Percentiles rank a stretch among this genome's conserved stretches.
These are phyloP conservation scores for Mycena polygramma DNA, from an alignment of 768 basidiomycete species.

Conservation along the genomic window DNA sequence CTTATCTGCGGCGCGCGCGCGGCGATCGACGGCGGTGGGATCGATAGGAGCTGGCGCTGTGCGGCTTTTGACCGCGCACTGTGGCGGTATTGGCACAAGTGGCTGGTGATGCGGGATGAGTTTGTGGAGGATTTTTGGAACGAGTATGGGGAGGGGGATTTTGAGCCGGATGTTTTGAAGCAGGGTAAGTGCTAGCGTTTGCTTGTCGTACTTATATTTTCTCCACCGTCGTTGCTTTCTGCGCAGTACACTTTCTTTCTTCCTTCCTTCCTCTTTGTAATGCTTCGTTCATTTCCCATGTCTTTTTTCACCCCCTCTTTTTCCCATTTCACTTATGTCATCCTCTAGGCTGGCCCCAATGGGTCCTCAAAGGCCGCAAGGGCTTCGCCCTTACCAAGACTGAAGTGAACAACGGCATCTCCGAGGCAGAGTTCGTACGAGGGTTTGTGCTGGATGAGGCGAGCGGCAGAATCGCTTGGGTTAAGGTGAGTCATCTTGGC, in stretches of 20 bases:
- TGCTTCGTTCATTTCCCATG: constrained; percentile 43
- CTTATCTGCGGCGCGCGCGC: constrained; percentile 52
- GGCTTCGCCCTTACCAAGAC: constrained; percentile 55
- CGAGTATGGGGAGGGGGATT: constrained; percentile 60
- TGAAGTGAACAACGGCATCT: constrained; percentile 51
- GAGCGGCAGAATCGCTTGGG: neutral
- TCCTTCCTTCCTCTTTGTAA: neutral
- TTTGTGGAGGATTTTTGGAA: constrained; percentile 53
- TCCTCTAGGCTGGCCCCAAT: constrained; percentile 52
- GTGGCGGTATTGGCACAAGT: constrained; percentile 55
- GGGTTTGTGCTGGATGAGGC: constrained; percentile 40
- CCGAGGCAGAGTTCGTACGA: constrained; percentile 45
- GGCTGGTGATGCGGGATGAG: constrained; percentile 56
- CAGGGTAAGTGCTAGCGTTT: constrained; percentile 50
- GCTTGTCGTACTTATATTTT: no score
- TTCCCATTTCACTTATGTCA: no score
- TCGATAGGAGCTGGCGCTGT: constrained; percentile 54
- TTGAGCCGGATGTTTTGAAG: constrained; percentile 53
- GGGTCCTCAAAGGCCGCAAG: constrained; percentile 56
- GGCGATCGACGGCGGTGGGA: constrained; percentile 35
- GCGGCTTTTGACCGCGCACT: constrained; percentile 58
- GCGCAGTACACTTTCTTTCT: neutral
- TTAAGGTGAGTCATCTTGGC: neutral
- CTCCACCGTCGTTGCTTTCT: no score
- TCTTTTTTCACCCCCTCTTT: constrained; percentile 37